phyloP scores from a whole-genome alignment of 805 yeast genomes.

The Candida mattraensis region DNA sequence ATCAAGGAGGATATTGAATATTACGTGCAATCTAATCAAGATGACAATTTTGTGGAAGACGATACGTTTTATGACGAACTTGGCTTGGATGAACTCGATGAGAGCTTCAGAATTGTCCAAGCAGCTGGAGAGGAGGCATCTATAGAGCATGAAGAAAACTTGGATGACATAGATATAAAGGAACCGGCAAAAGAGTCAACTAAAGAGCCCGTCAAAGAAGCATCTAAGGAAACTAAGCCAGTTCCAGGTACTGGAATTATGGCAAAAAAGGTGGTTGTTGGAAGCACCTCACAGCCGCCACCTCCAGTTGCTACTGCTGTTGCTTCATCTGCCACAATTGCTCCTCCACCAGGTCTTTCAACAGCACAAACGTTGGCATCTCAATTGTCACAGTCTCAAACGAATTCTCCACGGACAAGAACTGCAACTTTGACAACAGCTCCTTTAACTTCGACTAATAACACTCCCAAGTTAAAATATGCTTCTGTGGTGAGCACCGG shows the following conservation, averaged over 20 bases:
- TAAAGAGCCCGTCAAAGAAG: slow-evolving; percentile 6
- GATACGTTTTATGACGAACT: slow-evolving; percentile 89
- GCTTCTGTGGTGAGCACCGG: slow-evolving; percentile 29
- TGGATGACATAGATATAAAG: no score
- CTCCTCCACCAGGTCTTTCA: slow-evolving; percentile 12
- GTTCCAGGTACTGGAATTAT: slow-evolving; percentile 19
- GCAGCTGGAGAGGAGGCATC: slow-evolving; percentile 5
- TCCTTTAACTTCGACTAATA: slow-evolving; percentile 15
- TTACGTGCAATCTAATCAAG: slow-evolving; percentile 91
- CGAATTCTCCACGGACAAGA: slow-evolving; percentile 20
- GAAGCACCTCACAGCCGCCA: slow-evolving; percentile 8
- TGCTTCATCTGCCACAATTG: slow-evolving; percentile 10
- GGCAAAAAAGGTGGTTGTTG: slow-evolving; percentile 13
- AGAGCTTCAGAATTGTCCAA: slow-evolving; percentile 26
- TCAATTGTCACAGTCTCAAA: slow-evolving; percentile 16
- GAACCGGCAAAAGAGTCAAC: slow-evolving; percentile 5
- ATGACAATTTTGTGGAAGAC: slow-evolving; percentile 89
- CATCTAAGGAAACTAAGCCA: slow-evolving; percentile 7
- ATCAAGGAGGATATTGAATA: slow-evolving; percentile 88
- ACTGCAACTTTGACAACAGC: slow-evolving; percentile 15
- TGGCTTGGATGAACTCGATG: slow-evolving; percentile 57
- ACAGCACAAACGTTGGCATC: slow-evolving; percentile 13
- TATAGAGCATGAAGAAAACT: no score
- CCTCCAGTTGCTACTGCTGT: slow-evolving; percentile 16
- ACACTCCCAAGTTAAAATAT: slow-evolving; percentile 42